Base-by-base conservation (phyloP, 805 yeast genomes). In the Metschnikowia bowlesiae region DNA sequence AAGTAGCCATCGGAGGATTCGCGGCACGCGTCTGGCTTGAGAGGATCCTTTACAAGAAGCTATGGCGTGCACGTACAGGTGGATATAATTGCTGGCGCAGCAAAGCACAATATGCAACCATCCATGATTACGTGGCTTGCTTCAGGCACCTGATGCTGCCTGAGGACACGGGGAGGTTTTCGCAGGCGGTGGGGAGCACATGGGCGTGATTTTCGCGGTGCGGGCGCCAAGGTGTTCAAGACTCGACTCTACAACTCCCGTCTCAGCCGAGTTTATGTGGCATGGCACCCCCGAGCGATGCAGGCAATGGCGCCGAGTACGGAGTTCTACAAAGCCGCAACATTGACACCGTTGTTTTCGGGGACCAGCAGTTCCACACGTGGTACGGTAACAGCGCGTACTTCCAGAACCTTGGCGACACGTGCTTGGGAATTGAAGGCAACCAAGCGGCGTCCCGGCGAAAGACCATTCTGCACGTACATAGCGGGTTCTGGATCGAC, bases 351-450 rank as follows among this genome's bases (percentile, higher is more conserved):
- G 87, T 92, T 8, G 77, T 75, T 33, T 80, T 88, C 53, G 97
- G 97, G 0, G 74, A 77, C 18, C 77, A 74, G 56, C 78, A 78
- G 51, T 82, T 91, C 53, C 77, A 82, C 48, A 85, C 97, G 2
- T 89, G 97, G 97, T 90, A 86, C 63, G 94, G 95, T 0, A 86
- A 87, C 59, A 80, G 88, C 3, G 95, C 89, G 0, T 85, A 89
- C 63, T 88, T 90, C 43, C 62, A 13, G 53, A 55, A 39, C 58
- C 55, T 44, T 26, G 67, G 66, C 11, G 76, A 74, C 51, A 76
- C 46, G 9, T 48, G 58, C 54, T 46, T 46, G 52, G 51, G 62
- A 47, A 51, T 53, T 11, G 66, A 61, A 38, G 49, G 46, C 29
- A 53, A 34, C 32, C 18, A 22, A 16, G 14, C 48, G 31, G 22